Base-by-base conservation (phyloP, 1,284 basidiomycete species). In the Naganishia sp. region DNA sequence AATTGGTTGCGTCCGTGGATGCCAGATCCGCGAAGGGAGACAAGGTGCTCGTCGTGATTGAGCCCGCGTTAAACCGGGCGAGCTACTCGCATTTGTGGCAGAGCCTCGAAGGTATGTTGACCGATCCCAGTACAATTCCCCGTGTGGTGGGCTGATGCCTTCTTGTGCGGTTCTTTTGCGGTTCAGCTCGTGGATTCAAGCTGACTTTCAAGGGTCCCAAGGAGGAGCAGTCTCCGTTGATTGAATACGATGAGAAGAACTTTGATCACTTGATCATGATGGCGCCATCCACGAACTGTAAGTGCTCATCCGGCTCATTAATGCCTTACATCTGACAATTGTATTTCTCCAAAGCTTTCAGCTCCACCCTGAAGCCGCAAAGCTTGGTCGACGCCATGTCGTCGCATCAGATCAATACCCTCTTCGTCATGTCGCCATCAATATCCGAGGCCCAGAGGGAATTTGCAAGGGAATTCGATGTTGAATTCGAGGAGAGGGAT, bases 261-360 rank as follows among this genome's bases (percentile, higher is more conserved):
- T 94, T 90, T 79, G 84, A 88, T 59, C 92, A 95, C 77, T 84
- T 95, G 77, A 85, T 95, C 70, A 77, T 95, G 69, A 88, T 94
- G 71, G 85, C 91, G 1, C 88, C 92, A 9, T 86, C 89, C 68
- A 83, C 88, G 49, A 94, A 93, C 82, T 83, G 93, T 94, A 65
- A 75, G 81, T 73, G 28, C 3, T n/a, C 18, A 0, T 13, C 28
- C 10, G 16, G 43, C 33, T 7, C 15, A n/a, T 6, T 6, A 44
- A 28, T 21, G 23, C 16, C 48, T 6, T 42, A 25, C 16, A 7
- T 28, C 46, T 56, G 16, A 64, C n/a, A n/a, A n/a, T 28, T 36
- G 25, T 4, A 36, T 21, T 21, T 21, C 43, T 18, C 4, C 36
- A 18, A 66, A 93, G 90, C 83, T 39, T 87, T 88, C 68, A 84